Evolutionary conservation across 352 stramenopile genomes (phyloP).

Genomic region (Pythium rishiriense): DNA sequence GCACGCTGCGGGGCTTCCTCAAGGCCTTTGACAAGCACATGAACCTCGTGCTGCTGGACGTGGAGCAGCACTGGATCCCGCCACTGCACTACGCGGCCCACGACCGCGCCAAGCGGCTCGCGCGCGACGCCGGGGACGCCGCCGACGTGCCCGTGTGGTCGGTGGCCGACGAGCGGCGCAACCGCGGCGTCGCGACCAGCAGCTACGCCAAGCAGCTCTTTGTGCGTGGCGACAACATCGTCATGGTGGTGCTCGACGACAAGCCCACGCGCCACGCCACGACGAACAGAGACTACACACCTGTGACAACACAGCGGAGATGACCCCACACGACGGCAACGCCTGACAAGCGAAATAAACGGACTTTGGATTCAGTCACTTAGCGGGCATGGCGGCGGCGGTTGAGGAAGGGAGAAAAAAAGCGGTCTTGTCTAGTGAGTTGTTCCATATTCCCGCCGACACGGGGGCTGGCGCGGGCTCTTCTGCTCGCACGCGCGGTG

Average conservation of each 20-base stretch:
- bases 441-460: background rate
- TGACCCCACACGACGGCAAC: background rate
- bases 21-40: constrained; percentile 96
- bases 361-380: constrained; percentile 2
- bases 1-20: constrained; percentile 89
- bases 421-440: background rate
- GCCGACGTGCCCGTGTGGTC: constrained; percentile 39
- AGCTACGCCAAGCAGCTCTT: constrained; percentile 87
- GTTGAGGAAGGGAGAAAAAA: background rate
- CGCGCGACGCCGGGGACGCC: background rate
- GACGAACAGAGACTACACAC: background rate
- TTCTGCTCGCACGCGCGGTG: background rate
- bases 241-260: constrained; percentile 50
- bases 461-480: background rate
- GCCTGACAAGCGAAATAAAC: background rate
- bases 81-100: constrained; percentile 34
- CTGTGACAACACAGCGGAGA: background rate
- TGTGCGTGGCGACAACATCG: constrained; percentile 92
- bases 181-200: constrained; percentile 42
- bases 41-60: constrained; percentile 92
- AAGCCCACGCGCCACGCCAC: background rate
- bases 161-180: constrained; percentile 38
- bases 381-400: background rate
- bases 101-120: constrained; percentile 32
- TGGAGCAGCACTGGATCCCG: constrained; percentile 74